Conservation (phyloP, 2,329 filamentous ascomycete genomes). For the Cordyceps fumosorosea region DNA sequence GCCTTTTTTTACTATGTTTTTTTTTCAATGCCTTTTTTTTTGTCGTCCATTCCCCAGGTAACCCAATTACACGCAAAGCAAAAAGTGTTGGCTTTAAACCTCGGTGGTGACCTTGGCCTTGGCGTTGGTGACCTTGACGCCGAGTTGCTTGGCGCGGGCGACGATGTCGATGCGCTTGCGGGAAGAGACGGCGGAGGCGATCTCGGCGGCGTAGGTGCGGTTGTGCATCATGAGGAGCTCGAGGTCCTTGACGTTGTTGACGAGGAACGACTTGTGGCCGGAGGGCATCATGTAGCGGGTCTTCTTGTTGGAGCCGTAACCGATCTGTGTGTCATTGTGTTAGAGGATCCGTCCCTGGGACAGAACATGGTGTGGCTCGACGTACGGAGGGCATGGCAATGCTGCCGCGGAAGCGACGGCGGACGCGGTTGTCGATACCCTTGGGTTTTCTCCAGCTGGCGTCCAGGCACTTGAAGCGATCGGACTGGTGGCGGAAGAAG, state of each 20-base stretch:
- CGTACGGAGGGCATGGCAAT: constrained; percentile 73
- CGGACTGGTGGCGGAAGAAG: constrained; percentile 97
- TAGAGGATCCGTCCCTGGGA: constrained; percentile 1
- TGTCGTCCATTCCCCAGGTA: neutral
- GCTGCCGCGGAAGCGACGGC: constrained; percentile 94
- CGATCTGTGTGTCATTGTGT: constrained; percentile 59
- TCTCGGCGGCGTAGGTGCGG: constrained; percentile 97
- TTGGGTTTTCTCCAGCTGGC: constrained; percentile 98
- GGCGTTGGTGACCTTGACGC: constrained; percentile 99
- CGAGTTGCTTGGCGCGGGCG: constrained; percentile 92
- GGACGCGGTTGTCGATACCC: constrained; percentile 98
- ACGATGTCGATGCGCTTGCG: constrained; percentile 99
- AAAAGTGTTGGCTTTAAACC: constrained; percentile 47
- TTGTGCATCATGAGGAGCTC: constrained; percentile 99
- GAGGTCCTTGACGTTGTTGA: constrained; percentile 92
- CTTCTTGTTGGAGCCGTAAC: constrained; percentile 99
- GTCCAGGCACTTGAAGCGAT: constrained; percentile 89
- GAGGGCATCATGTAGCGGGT: constrained; percentile 98
- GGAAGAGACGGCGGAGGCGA: constrained; percentile 95
- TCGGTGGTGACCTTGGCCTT: constrained; percentile 99
- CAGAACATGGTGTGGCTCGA: constrained; percentile 22
- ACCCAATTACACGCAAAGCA: constrained; percentile 1
- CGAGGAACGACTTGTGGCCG: constrained; percentile 99
- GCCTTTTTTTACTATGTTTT: constrained; percentile 8
- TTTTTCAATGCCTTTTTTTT: constrained; percentile 7